Conservation (phyloP, 495 filamentous ascomycete genomes). For the Penicillium argentinense region DNA sequence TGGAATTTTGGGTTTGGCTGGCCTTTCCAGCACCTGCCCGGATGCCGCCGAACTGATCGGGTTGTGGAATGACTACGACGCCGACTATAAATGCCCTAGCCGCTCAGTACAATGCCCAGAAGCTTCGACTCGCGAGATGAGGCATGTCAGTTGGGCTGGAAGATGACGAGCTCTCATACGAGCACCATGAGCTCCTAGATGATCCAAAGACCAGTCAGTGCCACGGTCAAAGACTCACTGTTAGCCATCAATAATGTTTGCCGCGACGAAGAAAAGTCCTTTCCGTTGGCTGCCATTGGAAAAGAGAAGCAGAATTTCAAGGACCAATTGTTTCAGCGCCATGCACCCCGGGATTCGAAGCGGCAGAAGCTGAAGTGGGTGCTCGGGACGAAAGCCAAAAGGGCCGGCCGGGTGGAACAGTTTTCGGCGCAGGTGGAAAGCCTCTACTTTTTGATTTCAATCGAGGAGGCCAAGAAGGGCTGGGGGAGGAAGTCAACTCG, state of each 20-base stretch:
- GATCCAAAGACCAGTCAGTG: slow-evolving; percentile 2
- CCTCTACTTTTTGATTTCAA: slow-evolving; percentile 1
- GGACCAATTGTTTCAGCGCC: not conserved
- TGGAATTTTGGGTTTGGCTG: slow-evolving; percentile 8
- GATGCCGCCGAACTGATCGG: slow-evolving; percentile 7
- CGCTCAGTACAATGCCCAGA: slow-evolving; percentile 8
- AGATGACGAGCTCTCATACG: not conserved
- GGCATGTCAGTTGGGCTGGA: slow-evolving; percentile 2
- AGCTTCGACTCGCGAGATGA: slow-evolving; percentile 6
- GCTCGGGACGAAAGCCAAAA: slow-evolving; percentile 2
- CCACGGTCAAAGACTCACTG: not conserved
- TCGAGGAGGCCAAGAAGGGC: not conserved
- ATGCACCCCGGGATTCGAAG: not conserved
- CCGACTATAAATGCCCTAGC: not conserved
- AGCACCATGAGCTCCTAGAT: slow-evolving; percentile 6
- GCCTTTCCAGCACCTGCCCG: slow-evolving; percentile 10
- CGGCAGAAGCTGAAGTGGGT: slow-evolving; percentile 9
- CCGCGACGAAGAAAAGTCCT: not conserved
- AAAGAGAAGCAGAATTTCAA: not conserved
- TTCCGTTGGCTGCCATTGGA: not conserved
- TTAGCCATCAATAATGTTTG: not conserved
- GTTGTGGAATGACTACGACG: slow-evolving; percentile 3
- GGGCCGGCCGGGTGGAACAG: slow-evolving; percentile 4
- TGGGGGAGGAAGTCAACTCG: not conserved
- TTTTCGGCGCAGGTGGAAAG: slow-evolving; percentile 4